A percentile compares a stretch with the other conserved stretches of the same genome.
phyloP scores from a whole-genome alignment of 2,329 filamentous ascomycete species.

The Chrysosporium queenslandicum region DNA sequence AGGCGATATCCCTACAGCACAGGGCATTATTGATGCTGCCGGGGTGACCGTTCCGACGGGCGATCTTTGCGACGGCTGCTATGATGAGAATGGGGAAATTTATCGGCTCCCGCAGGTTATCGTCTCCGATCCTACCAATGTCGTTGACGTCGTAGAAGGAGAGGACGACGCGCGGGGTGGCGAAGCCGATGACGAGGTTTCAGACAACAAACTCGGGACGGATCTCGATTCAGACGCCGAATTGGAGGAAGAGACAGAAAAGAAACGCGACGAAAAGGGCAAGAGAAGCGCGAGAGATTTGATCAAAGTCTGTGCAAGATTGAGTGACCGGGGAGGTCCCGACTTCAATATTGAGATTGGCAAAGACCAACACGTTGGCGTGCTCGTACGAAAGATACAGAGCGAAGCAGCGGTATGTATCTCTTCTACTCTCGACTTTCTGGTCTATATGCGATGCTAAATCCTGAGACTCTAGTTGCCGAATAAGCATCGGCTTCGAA shows the following conservation, averaged over 20 bases:
- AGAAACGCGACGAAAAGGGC: slow-evolving; percentile 48
- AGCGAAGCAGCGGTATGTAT: slow-evolving; percentile 53
- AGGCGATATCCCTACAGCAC: slow-evolving; percentile 56
- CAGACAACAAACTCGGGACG: slow-evolving; percentile 27
- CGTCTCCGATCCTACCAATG: slow-evolving; percentile 50
- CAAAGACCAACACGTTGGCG: slow-evolving; percentile 54
- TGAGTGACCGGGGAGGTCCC: slow-evolving; percentile 55
- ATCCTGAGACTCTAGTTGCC: slow-evolving; percentile 41
- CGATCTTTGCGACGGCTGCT: slow-evolving; percentile 59
- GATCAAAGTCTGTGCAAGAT: slow-evolving; percentile 50
- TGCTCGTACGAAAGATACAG: slow-evolving; percentile 52
- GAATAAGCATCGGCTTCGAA: slow-evolving; percentile 50
- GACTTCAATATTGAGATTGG: slow-evolving; percentile 52
- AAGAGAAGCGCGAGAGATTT: slow-evolving; percentile 49
- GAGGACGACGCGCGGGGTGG: slow-evolving; percentile 18
- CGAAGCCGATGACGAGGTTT: slow-evolving; percentile 21
- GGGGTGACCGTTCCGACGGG: slow-evolving; percentile 67
- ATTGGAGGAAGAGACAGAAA: slow-evolving; percentile 31
- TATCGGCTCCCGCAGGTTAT: slow-evolving; percentile 61
- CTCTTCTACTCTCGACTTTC: background rate
- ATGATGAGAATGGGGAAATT: slow-evolving; percentile 59
- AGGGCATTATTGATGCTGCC: slow-evolving; percentile 68
- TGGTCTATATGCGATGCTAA: background rate
- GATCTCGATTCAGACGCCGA: slow-evolving; percentile 35
- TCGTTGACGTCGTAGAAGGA: background rate